Evolutionary conservation across 257 asterid species (phyloP), one percentile per base, ranked within the genome.

Genomic region (Linderniella brevidens): DNA sequence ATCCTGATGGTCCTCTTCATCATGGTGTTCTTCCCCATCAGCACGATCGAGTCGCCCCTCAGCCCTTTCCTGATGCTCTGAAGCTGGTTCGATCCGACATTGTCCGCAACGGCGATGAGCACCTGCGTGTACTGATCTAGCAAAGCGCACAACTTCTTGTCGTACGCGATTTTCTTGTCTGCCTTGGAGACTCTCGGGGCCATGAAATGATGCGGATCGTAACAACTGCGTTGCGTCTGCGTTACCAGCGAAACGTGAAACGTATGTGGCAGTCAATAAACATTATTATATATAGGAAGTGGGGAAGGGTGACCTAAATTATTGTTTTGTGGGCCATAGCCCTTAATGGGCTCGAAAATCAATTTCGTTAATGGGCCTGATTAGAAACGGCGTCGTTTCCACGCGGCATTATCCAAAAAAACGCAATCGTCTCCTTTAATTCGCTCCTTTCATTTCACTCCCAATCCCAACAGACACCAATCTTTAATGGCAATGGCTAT

Each of bases 21-120:
- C 98, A 90, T 77, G 10, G 98, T 90, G 38, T 90, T 90, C 64
- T 90, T 90, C 15, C 98, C 98, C 96, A 90, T 90, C 10, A 90
- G 82, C 29, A 90, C 92, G 1, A 75, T 64, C 3, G 98, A 85
- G 18, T 90, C 83, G 0, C 95, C 97, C 43, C 97, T 68, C 49
- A 87, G 51, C 12, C 95, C 97, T 29, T 52, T 53, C 44, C 97
- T 50, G 4, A 90, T 90, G 61, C 46, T 66, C 81, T 90, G 98
- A 8, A 90, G 65, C 78, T 90, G 98, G 17, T 41, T 80, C 6
- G 96, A 84, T 0, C 97, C 95, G 4, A 87, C 97, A 32, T 87
- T 87, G 32, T 87, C 97, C 2, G 97, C 97, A 1, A 58, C 72
- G 10, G 70, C 93, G 13, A 90, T 58, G 58, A 90, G 57, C 15